Conservation (phyloP, 371 early-diverging fungal genomes). For the Blakeslea trispora region DNA sequence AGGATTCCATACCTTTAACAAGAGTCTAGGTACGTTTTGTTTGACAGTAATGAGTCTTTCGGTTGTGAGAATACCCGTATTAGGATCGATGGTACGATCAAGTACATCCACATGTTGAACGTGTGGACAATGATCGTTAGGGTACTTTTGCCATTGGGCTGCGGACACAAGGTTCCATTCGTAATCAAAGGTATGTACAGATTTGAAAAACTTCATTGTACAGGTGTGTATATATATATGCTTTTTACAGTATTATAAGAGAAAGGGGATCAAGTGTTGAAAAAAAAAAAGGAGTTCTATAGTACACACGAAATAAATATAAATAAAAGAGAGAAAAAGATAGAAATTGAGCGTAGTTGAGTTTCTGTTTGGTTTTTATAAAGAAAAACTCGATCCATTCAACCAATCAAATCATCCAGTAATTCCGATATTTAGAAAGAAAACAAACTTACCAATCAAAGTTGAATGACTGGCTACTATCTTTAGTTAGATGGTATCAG, state of each 20-base stretch:
- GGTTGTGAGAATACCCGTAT: constrained; percentile 82
- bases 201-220: constrained; percentile 78
- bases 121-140: constrained; percentile 90
- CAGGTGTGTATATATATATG: constrained; percentile 1
- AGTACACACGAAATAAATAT: too few species aligned
- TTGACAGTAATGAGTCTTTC: constrained; percentile 88
- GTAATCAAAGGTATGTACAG: constrained; percentile 69
- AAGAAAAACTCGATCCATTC: too few species aligned
- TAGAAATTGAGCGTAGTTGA: too few species aligned
- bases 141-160: constrained; percentile 97
- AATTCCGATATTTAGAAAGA: too few species aligned
- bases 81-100: constrained; percentile 76
- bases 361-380: too few species aligned
- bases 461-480: too few species aligned
- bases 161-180: constrained; percentile 87
- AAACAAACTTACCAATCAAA: too few species aligned
- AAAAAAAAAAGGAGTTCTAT: not conserved
- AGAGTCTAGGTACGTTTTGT: constrained; percentile 81
- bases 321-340: too few species aligned
- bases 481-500: too few species aligned
- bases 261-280: not conserved
- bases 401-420: too few species aligned
- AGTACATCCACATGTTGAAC: constrained; percentile 92
- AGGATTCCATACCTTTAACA: constrained; percentile 67
- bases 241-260: not conserved